Conservation (phyloP, 2,329 filamentous ascomycete species). For the Monosporascus sp. region DNA sequence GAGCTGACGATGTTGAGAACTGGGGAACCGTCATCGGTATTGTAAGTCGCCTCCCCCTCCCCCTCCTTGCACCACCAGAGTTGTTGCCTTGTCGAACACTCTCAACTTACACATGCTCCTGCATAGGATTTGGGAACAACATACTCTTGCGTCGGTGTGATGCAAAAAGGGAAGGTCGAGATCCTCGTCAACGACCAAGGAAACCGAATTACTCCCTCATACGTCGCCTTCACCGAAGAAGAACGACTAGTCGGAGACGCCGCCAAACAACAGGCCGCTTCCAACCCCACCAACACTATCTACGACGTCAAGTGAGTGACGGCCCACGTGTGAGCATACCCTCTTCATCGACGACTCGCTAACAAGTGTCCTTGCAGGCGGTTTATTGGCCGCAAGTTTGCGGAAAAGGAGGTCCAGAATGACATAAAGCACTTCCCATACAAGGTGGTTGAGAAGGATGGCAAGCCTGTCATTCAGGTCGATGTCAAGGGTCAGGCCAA, state of each 20-base stretch:
- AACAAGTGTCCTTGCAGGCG: slow-evolving; percentile 47
- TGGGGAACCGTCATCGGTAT: slow-evolving; percentile 93
- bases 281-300: slow-evolving; percentile 71
- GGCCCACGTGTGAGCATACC: slow-evolving; percentile 12
- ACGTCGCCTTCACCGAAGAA: slow-evolving; percentile 94
- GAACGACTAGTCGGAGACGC: slow-evolving; percentile 96
- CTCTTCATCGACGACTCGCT: slow-evolving; percentile 16
- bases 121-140: slow-evolving; percentile 77
- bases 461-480: slow-evolving; percentile 81
- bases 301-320: slow-evolving; percentile 76
- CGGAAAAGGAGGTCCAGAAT: slow-evolving; percentile 79
- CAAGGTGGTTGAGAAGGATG: slow-evolving; percentile 84
- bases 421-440: slow-evolving; percentile 99
- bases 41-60: slow-evolving; percentile 39
- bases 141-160: slow-evolving; percentile 86
- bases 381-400: slow-evolving; percentile 78
- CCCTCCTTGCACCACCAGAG: background rate
- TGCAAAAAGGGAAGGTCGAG: slow-evolving; percentile 92
- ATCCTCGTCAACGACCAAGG: slow-evolving; percentile 96
- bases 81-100: slow-evolving; percentile 13
- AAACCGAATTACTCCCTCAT: slow-evolving; percentile 93
- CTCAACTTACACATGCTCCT: background rate
- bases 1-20: slow-evolving; percentile 67
- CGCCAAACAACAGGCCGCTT: slow-evolving; percentile 88
- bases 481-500: slow-evolving; percentile 59